Conservation (phyloP, 2,329 filamentous ascomycete species). For the Aspergillus glaucus region DNA sequence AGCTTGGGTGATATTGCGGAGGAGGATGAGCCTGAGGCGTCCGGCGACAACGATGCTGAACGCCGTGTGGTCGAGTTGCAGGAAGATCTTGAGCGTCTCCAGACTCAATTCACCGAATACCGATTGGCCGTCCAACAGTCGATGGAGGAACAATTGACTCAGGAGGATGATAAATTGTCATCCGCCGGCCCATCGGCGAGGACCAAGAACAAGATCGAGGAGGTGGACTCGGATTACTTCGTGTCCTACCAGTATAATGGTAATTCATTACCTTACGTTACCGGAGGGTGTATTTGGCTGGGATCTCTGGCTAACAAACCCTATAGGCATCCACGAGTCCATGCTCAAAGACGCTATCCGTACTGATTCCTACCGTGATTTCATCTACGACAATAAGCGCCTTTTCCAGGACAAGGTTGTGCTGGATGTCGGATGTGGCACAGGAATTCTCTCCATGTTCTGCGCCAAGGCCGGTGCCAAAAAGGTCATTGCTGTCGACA, state of each 20-base stretch:
- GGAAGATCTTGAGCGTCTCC: slow-evolving; percentile 54
- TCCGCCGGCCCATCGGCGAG: slow-evolving; percentile 22
- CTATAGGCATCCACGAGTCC: slow-evolving; percentile 77
- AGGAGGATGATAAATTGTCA: slow-evolving; percentile 43
- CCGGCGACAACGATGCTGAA: slow-evolving; percentile 33
- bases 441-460: slow-evolving; percentile 87
- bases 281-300: too few relatives aligned
- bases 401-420: slow-evolving; percentile 81
- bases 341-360: slow-evolving; percentile 90
- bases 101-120: slow-evolving; percentile 60
- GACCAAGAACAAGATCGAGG: slow-evolving; percentile 31
- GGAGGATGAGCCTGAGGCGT: slow-evolving; percentile 24
- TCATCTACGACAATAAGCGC: slow-evolving; percentile 86
- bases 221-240: slow-evolving; percentile 58
- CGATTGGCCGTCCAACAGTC: slow-evolving; percentile 60
- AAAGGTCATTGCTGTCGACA: slow-evolving; percentile 84
- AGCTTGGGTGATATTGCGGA: slow-evolving; percentile 70
- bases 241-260: slow-evolving; percentile 63
- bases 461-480: slow-evolving; percentile 83
- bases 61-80: slow-evolving; percentile 54
- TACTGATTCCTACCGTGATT: slow-evolving; percentile 88
- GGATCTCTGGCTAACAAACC: not conserved
- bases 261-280: slow-evolving; percentile 29
- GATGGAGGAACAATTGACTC: slow-evolving; percentile 59
- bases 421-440: slow-evolving; percentile 83